phyloP scores from a whole-genome alignment of 495 filamentous ascomycete genomes.

The Trypethelium eluteriae region DNA sequence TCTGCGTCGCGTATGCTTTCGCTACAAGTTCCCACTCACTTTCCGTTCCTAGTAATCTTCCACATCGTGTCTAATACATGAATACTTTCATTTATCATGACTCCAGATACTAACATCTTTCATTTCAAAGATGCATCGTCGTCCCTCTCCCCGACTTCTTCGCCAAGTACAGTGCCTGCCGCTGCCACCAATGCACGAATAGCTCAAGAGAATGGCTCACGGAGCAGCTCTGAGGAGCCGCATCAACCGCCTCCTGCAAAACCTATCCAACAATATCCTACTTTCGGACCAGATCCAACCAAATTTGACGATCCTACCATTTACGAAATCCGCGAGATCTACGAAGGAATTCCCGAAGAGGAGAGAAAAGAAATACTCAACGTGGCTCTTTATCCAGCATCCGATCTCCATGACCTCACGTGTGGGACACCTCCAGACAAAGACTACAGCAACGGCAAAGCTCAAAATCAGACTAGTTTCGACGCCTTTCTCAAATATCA shows the following conservation, averaged over 20 bases:
- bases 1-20: too few species aligned
- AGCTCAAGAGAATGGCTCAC: constrained; percentile 35
- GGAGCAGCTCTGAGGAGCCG: constrained; percentile 54
- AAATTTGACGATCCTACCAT: constrained; percentile 87
- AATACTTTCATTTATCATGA: too few species aligned
- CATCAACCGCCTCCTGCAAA: constrained; percentile 74
- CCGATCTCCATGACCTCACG: constrained; percentile 74
- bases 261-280: constrained; percentile 64
- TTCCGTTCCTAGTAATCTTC: too few species aligned
- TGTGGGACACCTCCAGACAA: constrained; percentile 83
- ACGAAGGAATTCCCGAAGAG: constrained; percentile 66
- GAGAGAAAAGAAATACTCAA: constrained; percentile 79
- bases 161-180: constrained; percentile 19
- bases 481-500: constrained; percentile 80
- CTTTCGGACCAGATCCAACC: constrained; percentile 87
- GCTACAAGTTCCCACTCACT: too few species aligned
- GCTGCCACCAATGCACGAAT: constrained; percentile 21
- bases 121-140: constrained; percentile 3
- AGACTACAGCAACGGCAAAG: constrained; percentile 92
- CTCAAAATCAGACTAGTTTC: constrained; percentile 83
- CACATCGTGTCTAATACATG: too few species aligned
- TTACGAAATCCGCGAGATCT: constrained; percentile 78
- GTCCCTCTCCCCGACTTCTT: constrained; percentile 1
- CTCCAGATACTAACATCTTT: too few species aligned
- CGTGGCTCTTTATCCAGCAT: constrained; percentile 71